phyloP scores from a whole-genome alignment of 2,329 filamentous ascomycete genomes.

The Cladosporium sp. region DNA sequence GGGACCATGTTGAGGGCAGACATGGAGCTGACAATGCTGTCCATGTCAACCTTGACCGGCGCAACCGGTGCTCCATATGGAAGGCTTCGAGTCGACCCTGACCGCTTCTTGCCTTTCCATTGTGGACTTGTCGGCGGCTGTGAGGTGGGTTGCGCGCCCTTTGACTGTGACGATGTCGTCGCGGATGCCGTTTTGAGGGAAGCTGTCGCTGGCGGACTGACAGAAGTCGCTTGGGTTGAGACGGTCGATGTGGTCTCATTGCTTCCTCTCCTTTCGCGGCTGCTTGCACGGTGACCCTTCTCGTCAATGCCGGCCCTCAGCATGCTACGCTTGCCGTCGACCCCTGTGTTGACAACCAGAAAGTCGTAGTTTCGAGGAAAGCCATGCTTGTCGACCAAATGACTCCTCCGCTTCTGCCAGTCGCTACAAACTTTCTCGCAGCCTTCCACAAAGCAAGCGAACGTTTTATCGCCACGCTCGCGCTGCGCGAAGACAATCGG shows the following conservation, averaged over 20 bases:
- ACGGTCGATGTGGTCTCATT: constrained; percentile 17
- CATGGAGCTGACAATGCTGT: constrained; percentile 17
- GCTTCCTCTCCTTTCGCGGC: constrained; percentile 21
- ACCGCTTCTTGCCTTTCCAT: constrained; percentile 10
- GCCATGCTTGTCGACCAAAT: constrained; percentile 90
- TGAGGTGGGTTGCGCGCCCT: neutral
- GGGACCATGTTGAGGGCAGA: constrained; percentile 22
- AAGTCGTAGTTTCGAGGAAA: constrained; percentile 87
- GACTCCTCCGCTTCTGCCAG: constrained; percentile 74
- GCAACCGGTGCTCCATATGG: neutral
- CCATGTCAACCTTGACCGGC: constrained; percentile 10
- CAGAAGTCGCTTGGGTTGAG: constrained; percentile 19
- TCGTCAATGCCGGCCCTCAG: constrained; percentile 50
- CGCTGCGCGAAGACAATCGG: constrained; percentile 64
- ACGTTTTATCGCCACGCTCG: constrained; percentile 84
- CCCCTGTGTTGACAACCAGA: constrained; percentile 77
- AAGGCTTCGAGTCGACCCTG: constrained; percentile 1
- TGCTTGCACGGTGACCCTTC: constrained; percentile 28
- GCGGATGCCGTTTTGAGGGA: neutral
- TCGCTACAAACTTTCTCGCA: constrained; percentile 82
- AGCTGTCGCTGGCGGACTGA: constrained; percentile 2
- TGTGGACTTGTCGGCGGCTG: neutral
- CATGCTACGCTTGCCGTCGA: constrained; percentile 76
- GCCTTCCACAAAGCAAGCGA: constrained; percentile 80
- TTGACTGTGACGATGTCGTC: neutral